Evolutionary conservation across 75 land plant species (phyloP), one percentile per base, ranked within the genome.

Genomic region (Pinus albicaulis): DNA sequence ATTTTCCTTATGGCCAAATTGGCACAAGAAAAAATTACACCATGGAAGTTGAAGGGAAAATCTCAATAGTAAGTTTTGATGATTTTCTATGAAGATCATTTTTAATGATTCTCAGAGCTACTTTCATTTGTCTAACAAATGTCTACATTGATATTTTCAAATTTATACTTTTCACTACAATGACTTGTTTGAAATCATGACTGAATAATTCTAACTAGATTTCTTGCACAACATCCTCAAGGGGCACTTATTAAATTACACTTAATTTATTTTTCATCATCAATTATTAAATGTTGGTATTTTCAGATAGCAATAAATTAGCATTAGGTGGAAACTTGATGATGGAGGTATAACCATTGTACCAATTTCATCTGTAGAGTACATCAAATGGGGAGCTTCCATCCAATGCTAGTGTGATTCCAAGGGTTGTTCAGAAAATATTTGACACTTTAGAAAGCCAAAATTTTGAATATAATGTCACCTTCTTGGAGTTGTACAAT

Each of bases 391-490:
- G 92, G 56, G 81, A 92, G 13, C 74, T 92, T 56, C 95, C 90
- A 71, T 28, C 77, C 24, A 90, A 80, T 76, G 95, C 90, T 26
- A 92, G 92, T 17, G 95, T 92, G 10, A 92, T 92, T 59, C 92
- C 95, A 7, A 80, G 95, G 76, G 85, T 92, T 23, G 84, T 92
- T 0, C 75, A 92, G 59, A 92, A 92, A 63, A 92, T 92, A 53
- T 87, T 92, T 77, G 95, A 92, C 74, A 92, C 90, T 13, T 76
- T 92, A 55, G 95, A 92, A 71, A 59, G 86, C 56, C 92, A 92
- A 57, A 86, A 88, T 82, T 87, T 87, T 92, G 38, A 92, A 89
- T 87, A 89, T 4, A 92, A 89, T 62, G 95, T 92, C 41, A 92
- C 95, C 36, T 92, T 92, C 41, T 63, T 90, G 31, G 92, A 92